Conservation (phyloP, 441 rosid genomes). For the Euphorbia corollata region DNA sequence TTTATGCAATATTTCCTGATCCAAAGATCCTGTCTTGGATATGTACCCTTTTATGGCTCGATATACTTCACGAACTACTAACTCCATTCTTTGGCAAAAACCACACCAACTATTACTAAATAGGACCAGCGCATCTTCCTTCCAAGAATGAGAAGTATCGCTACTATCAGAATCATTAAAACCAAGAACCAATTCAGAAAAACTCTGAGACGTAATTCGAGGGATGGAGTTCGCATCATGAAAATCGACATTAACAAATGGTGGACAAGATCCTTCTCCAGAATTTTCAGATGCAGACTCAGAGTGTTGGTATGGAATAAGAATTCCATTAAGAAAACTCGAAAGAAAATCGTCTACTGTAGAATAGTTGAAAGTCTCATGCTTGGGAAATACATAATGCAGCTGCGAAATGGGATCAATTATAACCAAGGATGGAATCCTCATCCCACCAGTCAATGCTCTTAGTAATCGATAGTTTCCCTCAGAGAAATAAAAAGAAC, state of each 20-base stretch:
- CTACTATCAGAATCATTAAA: conserved; percentile 39
- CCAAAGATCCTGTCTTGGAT: conserved; percentile 35
- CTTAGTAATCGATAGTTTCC: conserved; percentile 59
- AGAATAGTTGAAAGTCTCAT: conserved; percentile 36
- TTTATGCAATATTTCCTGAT: conserved; percentile 27
- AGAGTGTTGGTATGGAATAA: conserved; percentile 56
- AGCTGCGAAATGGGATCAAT: conserved; percentile 58
- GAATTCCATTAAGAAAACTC: conserved; percentile 53
- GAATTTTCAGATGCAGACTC: conserved; percentile 39
- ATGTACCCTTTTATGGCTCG: conserved; percentile 54
- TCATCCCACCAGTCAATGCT: conserved; percentile 61
- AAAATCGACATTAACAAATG: conserved; percentile 74
- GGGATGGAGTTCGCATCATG: conserved; percentile 79
- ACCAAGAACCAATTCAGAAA: conserved; percentile 53
- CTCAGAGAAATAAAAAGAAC: conserved; percentile 71
- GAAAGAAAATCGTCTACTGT: conserved; percentile 48
- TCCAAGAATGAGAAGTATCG: conserved; percentile 33
- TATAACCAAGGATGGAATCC: conserved; percentile 69
- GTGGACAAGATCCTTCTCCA: conserved; percentile 51
- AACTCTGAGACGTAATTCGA: conserved; percentile 45
- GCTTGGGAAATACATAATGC: conserved; percentile 54
- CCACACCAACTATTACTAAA: conserved; percentile 89
- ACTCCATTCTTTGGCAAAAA: conserved; percentile 93
- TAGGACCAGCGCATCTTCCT: conserved; percentile 80
- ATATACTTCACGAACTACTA: conserved; percentile 76